phyloP scores from a whole-genome alignment of 306 rosid genomes.

The Pueraria montana region DNA sequence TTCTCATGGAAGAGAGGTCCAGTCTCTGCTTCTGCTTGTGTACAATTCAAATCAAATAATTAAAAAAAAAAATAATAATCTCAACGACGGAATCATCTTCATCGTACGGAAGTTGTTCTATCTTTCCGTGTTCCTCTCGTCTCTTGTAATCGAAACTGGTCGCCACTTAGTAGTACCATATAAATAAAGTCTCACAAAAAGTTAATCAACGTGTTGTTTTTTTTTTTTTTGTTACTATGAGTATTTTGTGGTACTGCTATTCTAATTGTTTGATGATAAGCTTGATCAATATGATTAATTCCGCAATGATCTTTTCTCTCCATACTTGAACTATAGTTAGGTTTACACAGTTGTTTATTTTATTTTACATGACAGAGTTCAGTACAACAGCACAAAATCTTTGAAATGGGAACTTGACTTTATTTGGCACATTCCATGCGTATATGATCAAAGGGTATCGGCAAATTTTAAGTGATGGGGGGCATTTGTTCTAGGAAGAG shows the following conservation, averaged over 20 bases:
- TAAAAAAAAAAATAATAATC: not conserved
- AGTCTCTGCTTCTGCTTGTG: not conserved
- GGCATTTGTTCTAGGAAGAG: conserved; percentile 81
- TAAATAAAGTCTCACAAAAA: not conserved
- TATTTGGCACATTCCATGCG: conserved; percentile 28
- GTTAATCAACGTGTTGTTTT: not conserved
- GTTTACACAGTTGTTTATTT: not conserved
- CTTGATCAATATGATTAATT: not conserved
- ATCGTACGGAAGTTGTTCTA: not conserved
- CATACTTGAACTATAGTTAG: not conserved
- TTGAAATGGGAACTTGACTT: conserved; percentile 38
- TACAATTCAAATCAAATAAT: not conserved
- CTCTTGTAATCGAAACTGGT: not conserved
- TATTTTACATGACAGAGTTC: conserved; percentile 46
- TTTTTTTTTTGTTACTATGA: not conserved
- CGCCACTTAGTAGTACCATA: not conserved
- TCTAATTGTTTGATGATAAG: conserved; percentile 23
- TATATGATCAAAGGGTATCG: not conserved
- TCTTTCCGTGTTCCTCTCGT: not conserved
- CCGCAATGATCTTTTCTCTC: not conserved
- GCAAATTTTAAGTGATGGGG: conserved; percentile 62
- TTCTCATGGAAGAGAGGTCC: not conserved
- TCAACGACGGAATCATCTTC: not conserved
- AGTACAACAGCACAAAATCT: not conserved
- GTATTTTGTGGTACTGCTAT: not conserved